Base-by-base conservation (phyloP, 805 yeast genomes). In the Debaryomyces hansenii region DNA sequence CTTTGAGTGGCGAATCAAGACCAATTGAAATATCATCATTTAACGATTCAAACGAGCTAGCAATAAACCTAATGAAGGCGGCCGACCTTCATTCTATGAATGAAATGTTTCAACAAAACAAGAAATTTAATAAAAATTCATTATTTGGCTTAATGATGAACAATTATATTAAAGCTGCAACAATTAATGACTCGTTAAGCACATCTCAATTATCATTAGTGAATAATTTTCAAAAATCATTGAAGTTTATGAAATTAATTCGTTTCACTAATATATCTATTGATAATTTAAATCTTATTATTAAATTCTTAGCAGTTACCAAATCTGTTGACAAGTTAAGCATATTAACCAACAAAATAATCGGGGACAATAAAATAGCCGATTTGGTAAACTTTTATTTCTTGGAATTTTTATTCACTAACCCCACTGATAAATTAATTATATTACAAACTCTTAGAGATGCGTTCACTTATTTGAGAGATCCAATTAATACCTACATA, bases 301-400 rank as follows among this genome's bases (percentile, higher is more conserved):
- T 71, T 28, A 46, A 56, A 21, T 55, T 69, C 12, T 58, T 71
- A 43, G 52, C 70, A 0, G 35, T 47, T 1, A 51, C 49, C 12
- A 51, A 59, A 16, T 58, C 66, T 7, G 52, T 42, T 8, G 60
- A 58, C 4, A 38, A 55, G 4, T 55, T 70, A 46, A 58, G 58
- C 40, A 45, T 67, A 20, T 47, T 72, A 15, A 46, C 66, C 41
- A 54, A 51, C 37, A 67, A 69, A 49, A 53, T 68, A 18, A 40
- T 61, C 33, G 46, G 55, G 20, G 47, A 44, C 27, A 45, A 49
- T 16, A 36, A 46, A 4, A 44, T 58, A 15, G 38, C 62, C 9
- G 49, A 54, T 12, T 41, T 60, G 6, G 29, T 70, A 21, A 67
- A 64, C 48, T 66, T 67, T 40, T 68, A 65, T 43, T 65, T 66